These are phyloP conservation scores for Marsdenia floribunda DNA, from an alignment of 257 asterid species.

Conservation along the genomic window DNA sequence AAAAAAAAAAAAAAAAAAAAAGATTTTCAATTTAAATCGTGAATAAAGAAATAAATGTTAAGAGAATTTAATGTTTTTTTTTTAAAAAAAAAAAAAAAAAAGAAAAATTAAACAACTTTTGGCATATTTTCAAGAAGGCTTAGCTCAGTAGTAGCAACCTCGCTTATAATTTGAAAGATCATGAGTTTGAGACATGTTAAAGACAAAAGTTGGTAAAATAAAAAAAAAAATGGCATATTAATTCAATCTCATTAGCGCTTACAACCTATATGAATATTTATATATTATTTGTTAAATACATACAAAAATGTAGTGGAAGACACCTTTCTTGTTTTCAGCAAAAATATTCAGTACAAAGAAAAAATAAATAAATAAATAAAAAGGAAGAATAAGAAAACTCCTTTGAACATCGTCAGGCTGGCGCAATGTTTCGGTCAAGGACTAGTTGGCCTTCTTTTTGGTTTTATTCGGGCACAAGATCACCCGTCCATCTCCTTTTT, in stretches of 20 bases:
- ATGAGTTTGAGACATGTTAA: too few relatives aligned
- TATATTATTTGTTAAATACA: background rate
- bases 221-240: background rate
- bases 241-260: background rate
- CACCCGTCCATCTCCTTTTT: too few relatives aligned
- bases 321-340: conserved; percentile 7
- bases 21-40: too few relatives aligned
- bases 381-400: too few relatives aligned
- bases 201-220: too few relatives aligned
- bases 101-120: background rate
- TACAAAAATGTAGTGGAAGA: conserved; percentile 10
- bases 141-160: too few relatives aligned
- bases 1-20: too few relatives aligned
- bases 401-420: conserved; percentile 9
- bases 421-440: conserved; percentile 12
- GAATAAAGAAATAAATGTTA: too few relatives aligned
- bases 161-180: too few relatives aligned
- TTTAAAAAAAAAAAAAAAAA: too few relatives aligned
- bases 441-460: background rate
- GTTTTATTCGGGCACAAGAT: background rate
- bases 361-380: background rate
- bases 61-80: too few relatives aligned
- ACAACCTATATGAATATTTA: background rate
- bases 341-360: background rate
- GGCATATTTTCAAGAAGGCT: too few relatives aligned